A percentile compares a stretch with the other conserved stretches of the same genome.
Conservation (phyloP, 75 land plant species). For the Selaginella tamariscina region DNA sequence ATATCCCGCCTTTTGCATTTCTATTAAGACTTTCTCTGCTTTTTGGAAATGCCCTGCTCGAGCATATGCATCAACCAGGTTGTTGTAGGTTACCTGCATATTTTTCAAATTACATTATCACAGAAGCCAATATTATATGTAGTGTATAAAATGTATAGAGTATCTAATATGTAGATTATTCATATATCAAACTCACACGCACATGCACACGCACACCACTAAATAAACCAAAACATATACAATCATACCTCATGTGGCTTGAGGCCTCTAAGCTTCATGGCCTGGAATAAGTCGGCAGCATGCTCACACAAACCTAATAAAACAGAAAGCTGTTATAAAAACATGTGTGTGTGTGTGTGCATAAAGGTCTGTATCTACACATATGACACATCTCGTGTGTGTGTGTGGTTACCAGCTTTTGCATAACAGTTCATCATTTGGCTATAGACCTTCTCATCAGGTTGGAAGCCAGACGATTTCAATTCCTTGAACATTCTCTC, state of each 20-base stretch:
- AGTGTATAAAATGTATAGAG: too few relatives aligned
- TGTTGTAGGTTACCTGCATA: constrained; percentile 55
- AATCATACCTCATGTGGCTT: constrained; percentile 48
- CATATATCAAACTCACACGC: too few relatives aligned
- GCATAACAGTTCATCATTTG: constrained; percentile 67
- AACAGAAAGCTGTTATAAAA: too few relatives aligned
- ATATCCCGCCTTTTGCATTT: constrained; percentile 34
- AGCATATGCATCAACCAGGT: constrained; percentile 56
- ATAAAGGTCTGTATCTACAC: too few relatives aligned
- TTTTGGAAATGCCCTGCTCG: constrained; percentile 38
- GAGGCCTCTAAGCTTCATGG: constrained; percentile 58
- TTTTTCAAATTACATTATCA: background rate
- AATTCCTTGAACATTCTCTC: constrained; percentile 46
- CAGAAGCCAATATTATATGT: too few relatives aligned
- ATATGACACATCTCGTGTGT: too few relatives aligned
- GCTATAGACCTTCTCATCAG: constrained; percentile 73
- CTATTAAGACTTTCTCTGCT: constrained; percentile 41
- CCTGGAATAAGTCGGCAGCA: constrained; percentile 42
- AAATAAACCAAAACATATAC: background rate
- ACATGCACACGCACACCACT: background rate
- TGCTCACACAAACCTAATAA: constrained; percentile 38
- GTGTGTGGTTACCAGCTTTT: constrained; percentile 45
- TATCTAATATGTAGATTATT: too few relatives aligned
- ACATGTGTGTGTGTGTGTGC: too few relatives aligned
- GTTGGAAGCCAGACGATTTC: constrained; percentile 22